Evolutionary conservation across 1,284 basidiomycete species (phyloP), one percentile per base, ranked within the genome.

Genomic region (Pseudozyma sp.): DNA sequence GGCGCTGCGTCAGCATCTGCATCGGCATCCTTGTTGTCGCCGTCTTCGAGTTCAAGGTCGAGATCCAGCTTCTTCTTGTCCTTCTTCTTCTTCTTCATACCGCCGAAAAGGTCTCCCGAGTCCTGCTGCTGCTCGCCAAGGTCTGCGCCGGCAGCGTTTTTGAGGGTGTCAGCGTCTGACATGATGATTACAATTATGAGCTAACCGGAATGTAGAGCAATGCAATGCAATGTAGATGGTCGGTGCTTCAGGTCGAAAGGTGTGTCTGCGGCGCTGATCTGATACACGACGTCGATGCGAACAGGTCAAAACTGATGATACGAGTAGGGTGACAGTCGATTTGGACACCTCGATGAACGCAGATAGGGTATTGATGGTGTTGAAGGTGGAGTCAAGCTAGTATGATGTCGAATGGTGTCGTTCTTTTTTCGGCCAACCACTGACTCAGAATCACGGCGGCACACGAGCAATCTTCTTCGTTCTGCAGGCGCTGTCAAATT

Each of bases 31-130:
- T 83, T 79, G 44, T 52, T 52, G 43, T 77, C 67, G 38, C 70
- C 70, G 14, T 79, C 66, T 52, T 78, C 79, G 38, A 75, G 70
- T 13, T 71, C 70, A 51, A 78, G 55, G 44, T 76, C 93, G 59
- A 93, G 87, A 84, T 94, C 93, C 59, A 94, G 91, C 68, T 93
- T 92, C 86, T 93, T 93, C 88, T 94, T 93, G 88, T 93, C 93
- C 87, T 85, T 86, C 61, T 93, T 94, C 86, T 94, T 94, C 88
- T 94, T 94, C 89, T 94, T 94, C 83, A 93, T 83, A 81, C 93
- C 93, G 7, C 91, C 92, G 82, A 94, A 94, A 89, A 94, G 91
- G 55, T 91, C 89, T 79, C 92, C 91, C 81, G 90, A 88, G 48
- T 93, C 92, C 44, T 92, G 91, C 31, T 76, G 67, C 59, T 64